phyloP scores from a whole-genome alignment of 2,329 filamentous ascomycete genomes.

The Colletotrichum limetticola region DNA sequence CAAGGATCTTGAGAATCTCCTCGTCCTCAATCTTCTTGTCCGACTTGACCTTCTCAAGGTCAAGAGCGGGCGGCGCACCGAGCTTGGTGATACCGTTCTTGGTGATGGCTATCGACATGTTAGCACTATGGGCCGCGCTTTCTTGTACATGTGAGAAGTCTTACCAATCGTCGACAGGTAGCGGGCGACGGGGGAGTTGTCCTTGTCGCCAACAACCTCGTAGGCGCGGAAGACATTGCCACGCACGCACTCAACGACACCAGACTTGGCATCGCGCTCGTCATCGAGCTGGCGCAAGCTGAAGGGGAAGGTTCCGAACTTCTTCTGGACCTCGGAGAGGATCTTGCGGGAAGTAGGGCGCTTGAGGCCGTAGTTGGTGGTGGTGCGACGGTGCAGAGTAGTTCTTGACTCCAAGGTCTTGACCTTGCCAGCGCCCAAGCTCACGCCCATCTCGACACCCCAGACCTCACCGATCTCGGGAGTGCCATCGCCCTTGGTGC shows the following conservation, averaged over 20 bases:
- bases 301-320: conserved; percentile 98
- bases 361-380: conserved; percentile 92
- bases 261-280: conserved; percentile 94
- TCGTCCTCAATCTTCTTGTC: conserved; percentile 99
- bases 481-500: conserved; percentile 88
- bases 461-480: conserved; percentile 94
- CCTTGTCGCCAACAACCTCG: conserved; percentile 95
- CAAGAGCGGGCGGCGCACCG: conserved; percentile 78
- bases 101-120: conserved; percentile 77
- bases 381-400: conserved; percentile 93
- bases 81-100: conserved; percentile 96
- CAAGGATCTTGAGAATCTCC: conserved; percentile 93
- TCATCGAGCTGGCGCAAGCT: conserved; percentile 96
- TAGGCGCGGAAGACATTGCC: conserved; percentile 94
- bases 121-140: neutral
- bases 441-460: conserved; percentile 97
- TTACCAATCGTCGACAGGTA: conserved; percentile 93
- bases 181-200: conserved; percentile 84
- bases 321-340: conserved; percentile 94
- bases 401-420: conserved; percentile 89
- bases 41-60: conserved; percentile 86
- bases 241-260: conserved; percentile 95
- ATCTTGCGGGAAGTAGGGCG: conserved; percentile 92
- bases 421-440: conserved; percentile 91
- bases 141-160: conserved; percentile 47